Evolutionary conservation across 177 flowering plant genomes (phyloP).

Genomic region (Vitis hybrid): DNA sequence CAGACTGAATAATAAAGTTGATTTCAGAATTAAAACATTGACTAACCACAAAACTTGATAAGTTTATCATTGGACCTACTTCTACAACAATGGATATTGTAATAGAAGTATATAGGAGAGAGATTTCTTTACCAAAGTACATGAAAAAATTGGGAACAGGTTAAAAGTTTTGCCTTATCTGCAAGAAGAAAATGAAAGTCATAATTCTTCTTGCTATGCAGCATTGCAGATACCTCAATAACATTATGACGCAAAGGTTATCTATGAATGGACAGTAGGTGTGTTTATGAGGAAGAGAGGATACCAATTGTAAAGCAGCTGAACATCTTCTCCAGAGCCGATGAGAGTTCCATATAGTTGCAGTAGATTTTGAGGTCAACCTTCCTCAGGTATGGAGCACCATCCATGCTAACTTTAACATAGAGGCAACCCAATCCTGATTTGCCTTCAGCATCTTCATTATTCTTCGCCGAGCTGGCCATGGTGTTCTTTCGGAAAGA

Average conservation of each 20-base stretch:
- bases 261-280: neutral
- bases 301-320: conserved; percentile 57
- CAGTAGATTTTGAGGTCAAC: conserved; percentile 47
- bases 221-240: neutral
- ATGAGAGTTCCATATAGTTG: conserved; percentile 44
- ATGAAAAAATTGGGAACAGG: too few relatives aligned
- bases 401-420: conserved; percentile 70
- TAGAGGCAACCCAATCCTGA: conserved; percentile 33
- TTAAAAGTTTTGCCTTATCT: too few relatives aligned
- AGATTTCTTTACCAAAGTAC: too few relatives aligned
- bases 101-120: too few relatives aligned
- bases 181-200: too few relatives aligned
- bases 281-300: neutral
- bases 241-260: neutral
- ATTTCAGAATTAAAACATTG: too few relatives aligned
- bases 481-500: conserved; percentile 53
- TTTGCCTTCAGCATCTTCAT: conserved; percentile 32
- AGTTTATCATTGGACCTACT: too few relatives aligned
- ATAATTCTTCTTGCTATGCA: neutral
- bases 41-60: too few relatives aligned
- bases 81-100: too few relatives aligned
- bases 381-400: conserved; percentile 58
- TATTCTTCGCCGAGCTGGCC: conserved; percentile 36
- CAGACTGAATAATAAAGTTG: too few relatives aligned
- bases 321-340: conserved; percentile 60